phyloP scores from a whole-genome alignment of 106 monocot species.

The Gastrodia elata region DNA sequence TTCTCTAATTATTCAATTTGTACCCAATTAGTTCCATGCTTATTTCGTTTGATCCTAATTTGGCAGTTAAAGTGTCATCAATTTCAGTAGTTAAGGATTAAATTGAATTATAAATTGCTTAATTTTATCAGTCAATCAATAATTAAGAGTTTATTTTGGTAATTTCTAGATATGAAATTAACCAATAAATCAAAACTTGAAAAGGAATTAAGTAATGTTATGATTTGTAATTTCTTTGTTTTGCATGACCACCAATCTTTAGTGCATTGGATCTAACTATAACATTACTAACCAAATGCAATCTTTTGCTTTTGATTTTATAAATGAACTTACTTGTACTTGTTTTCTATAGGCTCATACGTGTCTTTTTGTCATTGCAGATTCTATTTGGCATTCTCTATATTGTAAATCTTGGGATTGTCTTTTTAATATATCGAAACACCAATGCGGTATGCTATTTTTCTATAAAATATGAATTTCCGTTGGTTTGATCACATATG shows the following conservation, averaged over 20 bases:
- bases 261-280: background rate
- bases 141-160: too few relatives aligned
- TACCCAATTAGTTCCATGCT: too few relatives aligned
- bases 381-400: slow-evolving; percentile 87
- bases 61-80: too few relatives aligned
- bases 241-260: background rate
- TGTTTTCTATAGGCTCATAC: background rate
- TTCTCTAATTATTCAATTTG: too few relatives aligned
- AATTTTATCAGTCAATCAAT: too few relatives aligned
- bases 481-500: background rate
- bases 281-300: background rate
- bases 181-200: too few relatives aligned
- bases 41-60: too few relatives aligned
- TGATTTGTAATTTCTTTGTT: background rate
- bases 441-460: slow-evolving; percentile 58
- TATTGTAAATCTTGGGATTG: slow-evolving; percentile 62
- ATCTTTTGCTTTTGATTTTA: background rate
- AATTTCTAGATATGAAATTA: too few relatives aligned
- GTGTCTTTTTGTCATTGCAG: slow-evolving; percentile 33
- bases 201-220: too few relatives aligned
- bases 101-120: too few relatives aligned
- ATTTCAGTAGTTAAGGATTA: too few relatives aligned
- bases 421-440: slow-evolving; percentile 65
- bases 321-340: background rate
- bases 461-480: background rate